These are phyloP conservation scores for Lachancea kluyveri DNA, from an alignment of 805 yeast species.

Conservation along the genomic window DNA sequence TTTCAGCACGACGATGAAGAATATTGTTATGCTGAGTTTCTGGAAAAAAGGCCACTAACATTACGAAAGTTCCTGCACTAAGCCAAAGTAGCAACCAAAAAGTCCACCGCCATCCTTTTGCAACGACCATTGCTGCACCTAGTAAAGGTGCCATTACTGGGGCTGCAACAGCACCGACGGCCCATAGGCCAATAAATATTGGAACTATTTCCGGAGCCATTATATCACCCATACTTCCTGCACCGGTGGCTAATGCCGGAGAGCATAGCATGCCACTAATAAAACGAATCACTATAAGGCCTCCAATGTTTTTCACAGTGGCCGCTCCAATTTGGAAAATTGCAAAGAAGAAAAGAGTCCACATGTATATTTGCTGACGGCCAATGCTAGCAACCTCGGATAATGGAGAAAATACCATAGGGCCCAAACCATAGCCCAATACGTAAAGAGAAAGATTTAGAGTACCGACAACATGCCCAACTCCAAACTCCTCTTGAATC, in stretches of 20 bases:
- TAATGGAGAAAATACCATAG: slow-evolving; percentile 51
- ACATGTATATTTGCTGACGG: slow-evolving; percentile 43
- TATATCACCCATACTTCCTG: slow-evolving; percentile 51
- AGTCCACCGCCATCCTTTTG: slow-evolving; percentile 47
- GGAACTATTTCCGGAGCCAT: slow-evolving; percentile 38
- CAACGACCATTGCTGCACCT: slow-evolving; percentile 46
- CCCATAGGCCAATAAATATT: slow-evolving; percentile 45
- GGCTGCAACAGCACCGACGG: slow-evolving; percentile 47
- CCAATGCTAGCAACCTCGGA: slow-evolving; percentile 51
- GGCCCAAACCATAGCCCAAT: slow-evolving; percentile 57
- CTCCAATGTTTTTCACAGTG: slow-evolving; percentile 42
- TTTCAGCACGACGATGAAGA: slow-evolving; percentile 40
- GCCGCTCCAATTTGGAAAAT: slow-evolving; percentile 55
- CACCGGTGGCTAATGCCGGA: slow-evolving; percentile 54
- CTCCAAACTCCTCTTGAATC: slow-evolving; percentile 41
- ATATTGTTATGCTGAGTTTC: slow-evolving; percentile 44
- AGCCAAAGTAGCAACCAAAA: slow-evolving; percentile 46
- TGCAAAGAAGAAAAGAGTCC: slow-evolving; percentile 41
- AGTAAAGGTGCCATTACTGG: slow-evolving; percentile 52
- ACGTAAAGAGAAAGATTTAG: slow-evolving; percentile 51
- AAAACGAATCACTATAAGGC: slow-evolving; percentile 44
- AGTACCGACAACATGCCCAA: slow-evolving; percentile 39
- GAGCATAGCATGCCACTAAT: slow-evolving; percentile 50
- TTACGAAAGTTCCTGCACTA: slow-evolving; percentile 33
- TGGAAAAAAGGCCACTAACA: slow-evolving; percentile 39